phyloP scores from a whole-genome alignment of 2,329 filamentous ascomycete genomes.

The Alternaria dauci region DNA sequence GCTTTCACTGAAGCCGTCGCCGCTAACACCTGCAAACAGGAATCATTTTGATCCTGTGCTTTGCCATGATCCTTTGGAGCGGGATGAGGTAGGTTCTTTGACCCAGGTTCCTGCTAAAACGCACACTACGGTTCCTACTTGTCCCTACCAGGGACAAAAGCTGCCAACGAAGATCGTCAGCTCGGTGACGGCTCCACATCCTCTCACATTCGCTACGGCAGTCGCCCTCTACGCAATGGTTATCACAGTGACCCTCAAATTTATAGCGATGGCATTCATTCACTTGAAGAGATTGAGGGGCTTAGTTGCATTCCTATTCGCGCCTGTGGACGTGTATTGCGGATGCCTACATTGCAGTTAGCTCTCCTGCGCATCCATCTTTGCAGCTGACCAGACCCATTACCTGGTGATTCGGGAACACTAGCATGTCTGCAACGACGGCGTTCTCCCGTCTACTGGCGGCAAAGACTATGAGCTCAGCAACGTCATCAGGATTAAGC shows the following conservation, averaged over 20 bases:
- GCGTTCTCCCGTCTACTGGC: slow-evolving; percentile 83
- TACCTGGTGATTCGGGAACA: slow-evolving; percentile 84
- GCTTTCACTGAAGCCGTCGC: too few species aligned
- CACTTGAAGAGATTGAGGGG: background rate
- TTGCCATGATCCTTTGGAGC: background rate
- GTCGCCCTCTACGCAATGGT: background rate
- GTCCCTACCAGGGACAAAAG: background rate
- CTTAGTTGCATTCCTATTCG: background rate
- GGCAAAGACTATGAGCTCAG: slow-evolving; percentile 82
- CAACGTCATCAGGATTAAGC: slow-evolving; percentile 83
- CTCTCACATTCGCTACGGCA: background rate
- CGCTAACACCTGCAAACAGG: background rate
- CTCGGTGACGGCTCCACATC: background rate
- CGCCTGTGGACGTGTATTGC: background rate
- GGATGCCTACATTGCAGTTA: slow-evolving; percentile 42
- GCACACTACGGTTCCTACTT: background rate
- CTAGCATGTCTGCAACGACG: slow-evolving; percentile 80
- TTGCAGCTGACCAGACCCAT: background rate
- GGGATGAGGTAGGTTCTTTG: background rate
- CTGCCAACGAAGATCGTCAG: background rate
- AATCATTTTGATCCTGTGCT: background rate
- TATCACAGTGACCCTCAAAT: background rate
- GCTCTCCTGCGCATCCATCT: background rate
- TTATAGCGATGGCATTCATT: background rate
- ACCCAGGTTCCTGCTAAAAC: background rate